These are phyloP conservation scores for Solanum okadae DNA, from an alignment of 257 asterid genomes.

Conservation along the genomic window DNA sequence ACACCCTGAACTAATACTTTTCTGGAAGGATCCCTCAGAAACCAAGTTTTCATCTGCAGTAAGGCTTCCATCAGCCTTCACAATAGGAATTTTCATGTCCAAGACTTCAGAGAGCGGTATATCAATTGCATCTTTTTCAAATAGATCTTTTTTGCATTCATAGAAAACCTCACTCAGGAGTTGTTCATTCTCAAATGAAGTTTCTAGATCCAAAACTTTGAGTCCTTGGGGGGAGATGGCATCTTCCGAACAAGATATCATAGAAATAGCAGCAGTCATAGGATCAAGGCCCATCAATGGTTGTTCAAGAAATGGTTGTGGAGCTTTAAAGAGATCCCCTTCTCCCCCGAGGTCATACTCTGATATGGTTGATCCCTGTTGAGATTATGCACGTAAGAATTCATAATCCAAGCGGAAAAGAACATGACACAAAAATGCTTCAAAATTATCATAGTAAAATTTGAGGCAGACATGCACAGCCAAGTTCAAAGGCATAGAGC, in stretches of 20 bases:
- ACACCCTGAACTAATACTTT: slow-evolving; percentile 57
- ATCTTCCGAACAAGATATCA: slow-evolving; percentile 82
- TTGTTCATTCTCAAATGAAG: slow-evolving; percentile 59
- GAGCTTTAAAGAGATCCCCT: slow-evolving; percentile 85
- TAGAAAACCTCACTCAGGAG: slow-evolving; percentile 74
- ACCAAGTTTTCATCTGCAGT: slow-evolving; percentile 23
- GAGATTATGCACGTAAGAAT: slow-evolving; percentile 28
- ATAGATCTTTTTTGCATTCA: slow-evolving; percentile 79
- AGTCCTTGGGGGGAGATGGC: slow-evolving; percentile 52
- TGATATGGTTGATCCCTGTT: slow-evolving; percentile 29
- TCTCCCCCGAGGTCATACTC: slow-evolving; percentile 83
- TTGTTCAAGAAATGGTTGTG: slow-evolving; percentile 58
- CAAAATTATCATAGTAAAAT: background rate
- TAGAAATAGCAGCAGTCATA: slow-evolving; percentile 65
- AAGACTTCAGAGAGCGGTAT: slow-evolving; percentile 48
- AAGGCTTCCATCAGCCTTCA: slow-evolving; percentile 21
- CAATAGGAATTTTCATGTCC: slow-evolving; percentile 32
- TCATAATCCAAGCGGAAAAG: background rate
- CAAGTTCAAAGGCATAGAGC: background rate
- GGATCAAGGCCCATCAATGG: slow-evolving; percentile 66
- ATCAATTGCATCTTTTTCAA: slow-evolving; percentile 75
- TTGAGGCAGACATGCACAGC: background rate
- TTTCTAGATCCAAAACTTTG: slow-evolving; percentile 55
- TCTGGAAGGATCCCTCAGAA: slow-evolving; percentile 41
- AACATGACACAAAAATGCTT: background rate